Evolutionary conservation across 2,329 filamentous ascomycete species (phyloP).

Genomic region (Penicillium sp.): DNA sequence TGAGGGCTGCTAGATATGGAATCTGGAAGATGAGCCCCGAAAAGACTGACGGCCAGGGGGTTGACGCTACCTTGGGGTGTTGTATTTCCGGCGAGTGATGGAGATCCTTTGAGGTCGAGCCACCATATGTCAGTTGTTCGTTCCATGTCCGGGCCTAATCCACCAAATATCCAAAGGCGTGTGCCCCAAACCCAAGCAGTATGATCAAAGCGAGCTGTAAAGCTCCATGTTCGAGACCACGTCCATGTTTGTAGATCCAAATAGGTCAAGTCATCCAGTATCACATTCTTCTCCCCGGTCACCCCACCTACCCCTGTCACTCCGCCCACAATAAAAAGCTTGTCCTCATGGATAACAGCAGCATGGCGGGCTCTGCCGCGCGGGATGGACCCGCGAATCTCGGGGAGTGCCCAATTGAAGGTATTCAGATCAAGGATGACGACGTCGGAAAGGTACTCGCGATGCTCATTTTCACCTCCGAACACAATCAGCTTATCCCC

Average conservation of each 20-base stretch:
- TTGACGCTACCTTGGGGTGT: slow-evolving; percentile 59
- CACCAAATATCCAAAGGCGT: slow-evolving; percentile 93
- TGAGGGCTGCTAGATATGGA: slow-evolving; percentile 34
- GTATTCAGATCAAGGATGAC: slow-evolving; percentile 95
- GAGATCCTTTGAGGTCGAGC: slow-evolving; percentile 88
- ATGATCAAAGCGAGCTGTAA: slow-evolving; percentile 92
- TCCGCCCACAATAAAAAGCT: slow-evolving; percentile 92
- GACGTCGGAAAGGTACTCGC: slow-evolving; percentile 90
- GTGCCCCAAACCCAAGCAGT: slow-evolving; percentile 91
- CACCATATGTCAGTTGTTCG: slow-evolving; percentile 96
- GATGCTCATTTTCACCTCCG: slow-evolving; percentile 95
- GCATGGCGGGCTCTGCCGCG: slow-evolving; percentile 91
- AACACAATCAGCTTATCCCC: slow-evolving; percentile 96
- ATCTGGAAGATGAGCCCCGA: slow-evolving; percentile 41
- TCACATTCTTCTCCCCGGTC: slow-evolving; percentile 85
- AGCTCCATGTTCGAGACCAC: slow-evolving; percentile 95
- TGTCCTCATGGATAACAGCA: slow-evolving; percentile 92
- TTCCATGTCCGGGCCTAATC: slow-evolving; percentile 93
- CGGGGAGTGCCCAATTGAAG: slow-evolving; percentile 91
- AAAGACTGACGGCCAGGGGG: slow-evolving; percentile 33
- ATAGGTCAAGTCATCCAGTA: slow-evolving; percentile 94
- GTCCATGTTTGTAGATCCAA: slow-evolving; percentile 96
- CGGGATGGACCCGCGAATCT: slow-evolving; percentile 78
- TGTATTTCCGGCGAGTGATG: slow-evolving; percentile 70
- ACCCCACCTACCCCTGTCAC: slow-evolving; percentile 95